phyloP scores from a whole-genome alignment of 768 basidiomycete species.

The Clathrus columnatus region DNA sequence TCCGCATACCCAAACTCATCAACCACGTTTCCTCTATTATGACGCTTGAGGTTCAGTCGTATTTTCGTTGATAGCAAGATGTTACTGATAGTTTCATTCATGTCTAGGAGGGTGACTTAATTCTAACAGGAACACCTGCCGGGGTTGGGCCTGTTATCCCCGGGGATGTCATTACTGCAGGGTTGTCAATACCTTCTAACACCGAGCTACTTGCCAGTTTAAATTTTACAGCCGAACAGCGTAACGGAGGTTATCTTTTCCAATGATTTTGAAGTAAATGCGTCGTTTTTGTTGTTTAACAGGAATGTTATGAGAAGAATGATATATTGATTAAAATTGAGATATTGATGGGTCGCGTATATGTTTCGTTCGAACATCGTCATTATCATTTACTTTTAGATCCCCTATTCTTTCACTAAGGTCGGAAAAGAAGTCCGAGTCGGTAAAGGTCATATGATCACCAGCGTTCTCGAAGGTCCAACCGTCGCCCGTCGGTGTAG shows the following conservation, averaged over 20 bases:
- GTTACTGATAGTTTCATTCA: not conserved
- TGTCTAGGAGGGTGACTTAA: slow-evolving; percentile 77
- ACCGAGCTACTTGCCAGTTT: slow-evolving; percentile 54
- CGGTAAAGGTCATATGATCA: not conserved
- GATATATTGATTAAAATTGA: not conserved
- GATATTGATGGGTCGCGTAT: slow-evolving; percentile 2
- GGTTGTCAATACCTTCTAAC: slow-evolving; percentile 42
- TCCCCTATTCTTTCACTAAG: slow-evolving; percentile 1
- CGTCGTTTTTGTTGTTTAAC: not conserved
- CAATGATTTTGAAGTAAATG: slow-evolving; percentile 14
- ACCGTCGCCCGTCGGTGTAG: slow-evolving; percentile 59
- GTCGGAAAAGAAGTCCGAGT: slow-evolving; percentile 1
- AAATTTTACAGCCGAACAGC: slow-evolving; percentile 52
- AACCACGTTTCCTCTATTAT: slow-evolving; percentile 93
- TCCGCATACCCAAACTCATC: slow-evolving; percentile 79
- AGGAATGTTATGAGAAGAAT: not conserved
- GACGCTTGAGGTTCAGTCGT: slow-evolving; percentile 74
- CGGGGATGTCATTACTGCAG: slow-evolving; percentile 75
- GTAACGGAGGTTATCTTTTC: slow-evolving; percentile 66
- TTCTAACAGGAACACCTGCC: slow-evolving; percentile 86
- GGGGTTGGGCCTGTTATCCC: slow-evolving; percentile 75
- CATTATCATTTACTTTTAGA: not conserved
- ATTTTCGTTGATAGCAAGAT: not conserved
- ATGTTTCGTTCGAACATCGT: not conserved
- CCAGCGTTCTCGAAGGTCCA: slow-evolving; percentile 44